Conservation (phyloP, 768 basidiomycete genomes). For the Hygrocybe punicea region DNA sequence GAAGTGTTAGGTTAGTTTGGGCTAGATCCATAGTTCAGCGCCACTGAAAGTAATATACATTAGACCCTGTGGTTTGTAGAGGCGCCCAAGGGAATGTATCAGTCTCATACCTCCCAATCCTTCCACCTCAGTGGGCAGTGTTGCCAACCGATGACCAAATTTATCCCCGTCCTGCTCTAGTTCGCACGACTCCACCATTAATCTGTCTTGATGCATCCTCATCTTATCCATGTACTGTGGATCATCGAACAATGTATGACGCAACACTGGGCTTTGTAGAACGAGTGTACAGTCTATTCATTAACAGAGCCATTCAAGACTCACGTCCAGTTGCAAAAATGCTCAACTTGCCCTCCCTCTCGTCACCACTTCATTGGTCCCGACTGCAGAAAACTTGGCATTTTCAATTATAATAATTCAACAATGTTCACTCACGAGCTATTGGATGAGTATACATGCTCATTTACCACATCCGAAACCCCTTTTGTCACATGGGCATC, state of each 20-base stretch:
- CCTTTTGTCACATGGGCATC: not conserved
- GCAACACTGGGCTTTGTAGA: not conserved
- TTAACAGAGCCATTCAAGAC: not conserved
- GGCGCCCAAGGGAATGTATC: not conserved
- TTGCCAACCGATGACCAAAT: not conserved
- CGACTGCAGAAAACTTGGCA: constrained; percentile 23
- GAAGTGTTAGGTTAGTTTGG: not conserved
- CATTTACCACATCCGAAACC: constrained; percentile 33
- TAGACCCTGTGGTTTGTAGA: not conserved
- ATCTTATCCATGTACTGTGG: not conserved
- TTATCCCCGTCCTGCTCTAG: not conserved
- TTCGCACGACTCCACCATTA: not conserved
- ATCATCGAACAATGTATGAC: not conserved
- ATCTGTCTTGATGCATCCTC: not conserved
- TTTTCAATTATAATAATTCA: constrained; percentile 37
- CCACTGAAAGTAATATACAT: not conserved
- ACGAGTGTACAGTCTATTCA: not conserved
- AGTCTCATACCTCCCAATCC: constrained; percentile 5
- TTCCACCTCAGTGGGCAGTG: constrained; percentile 1
- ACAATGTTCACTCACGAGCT: too few species aligned
- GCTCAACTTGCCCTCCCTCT: not conserved
- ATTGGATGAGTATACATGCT: constrained; percentile 34
- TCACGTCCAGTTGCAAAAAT: not conserved
- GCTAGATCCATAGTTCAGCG: not conserved
- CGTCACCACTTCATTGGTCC: constrained; percentile 27